These are phyloP conservation scores for Nemania abortiva DNA, from an alignment of 2,329 filamentous ascomycete species.

Conservation along the genomic window DNA sequence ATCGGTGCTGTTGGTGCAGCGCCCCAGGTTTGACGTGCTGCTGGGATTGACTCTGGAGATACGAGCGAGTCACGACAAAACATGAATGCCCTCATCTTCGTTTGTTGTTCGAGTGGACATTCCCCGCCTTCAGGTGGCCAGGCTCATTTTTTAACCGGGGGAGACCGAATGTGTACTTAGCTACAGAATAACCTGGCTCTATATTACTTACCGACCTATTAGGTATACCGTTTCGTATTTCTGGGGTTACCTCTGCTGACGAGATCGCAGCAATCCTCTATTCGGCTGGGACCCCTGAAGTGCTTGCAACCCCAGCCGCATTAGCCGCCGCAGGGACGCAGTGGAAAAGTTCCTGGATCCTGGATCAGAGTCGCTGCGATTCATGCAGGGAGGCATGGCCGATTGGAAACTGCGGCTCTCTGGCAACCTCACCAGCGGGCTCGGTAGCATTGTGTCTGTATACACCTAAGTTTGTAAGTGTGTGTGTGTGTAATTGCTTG, in stretches of 20 bases:
- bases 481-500: neutral
- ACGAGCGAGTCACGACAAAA: slow-evolving; percentile 10
- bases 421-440: slow-evolving; percentile 16
- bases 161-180: neutral
- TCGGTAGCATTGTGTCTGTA: slow-evolving; percentile 3
- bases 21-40: slow-evolving; percentile 33
- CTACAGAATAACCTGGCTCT: too few species aligned
- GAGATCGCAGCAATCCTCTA: slow-evolving; percentile 24
- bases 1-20: slow-evolving; percentile 8
- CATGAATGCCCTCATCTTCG: slow-evolving; percentile 29
- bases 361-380: slow-evolving; percentile 33
- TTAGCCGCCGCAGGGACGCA: slow-evolving; percentile 35
- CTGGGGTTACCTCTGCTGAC: slow-evolving; percentile 29
- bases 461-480: neutral
- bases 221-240: slow-evolving; percentile 30
- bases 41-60: slow-evolving; percentile 27
- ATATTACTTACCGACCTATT: neutral
- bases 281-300: slow-evolving; percentile 34
- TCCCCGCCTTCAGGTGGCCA: neutral
- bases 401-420: slow-evolving; percentile 36
- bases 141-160: neutral
- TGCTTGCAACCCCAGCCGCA: slow-evolving; percentile 38
- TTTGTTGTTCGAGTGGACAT: slow-evolving; percentile 13
- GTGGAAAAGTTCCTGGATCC: slow-evolving; percentile 37
- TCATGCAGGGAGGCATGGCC: slow-evolving; percentile 35